These are phyloP conservation scores for Bothriochloa decipiens DNA, from an alignment of 176 grass and related monocot genomes.

Conservation along the genomic window DNA sequence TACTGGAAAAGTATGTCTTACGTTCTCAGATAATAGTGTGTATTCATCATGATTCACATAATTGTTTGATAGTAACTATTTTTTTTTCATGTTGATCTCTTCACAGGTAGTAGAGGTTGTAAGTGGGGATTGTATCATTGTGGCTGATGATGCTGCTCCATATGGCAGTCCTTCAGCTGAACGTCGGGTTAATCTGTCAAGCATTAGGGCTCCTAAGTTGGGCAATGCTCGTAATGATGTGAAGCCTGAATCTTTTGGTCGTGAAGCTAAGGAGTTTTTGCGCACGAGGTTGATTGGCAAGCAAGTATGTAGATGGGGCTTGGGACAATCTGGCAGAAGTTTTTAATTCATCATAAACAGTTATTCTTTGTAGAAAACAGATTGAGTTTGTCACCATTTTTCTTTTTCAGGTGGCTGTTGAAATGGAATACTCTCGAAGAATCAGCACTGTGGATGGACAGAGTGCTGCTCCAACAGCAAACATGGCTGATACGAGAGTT, in stretches of 20 bases:
- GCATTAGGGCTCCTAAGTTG: constrained; percentile 88
- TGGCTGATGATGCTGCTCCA: constrained; percentile 82
- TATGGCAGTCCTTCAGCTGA: constrained; percentile 83
- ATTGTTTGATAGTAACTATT: constrained; percentile 20
- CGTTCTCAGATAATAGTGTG: constrained; percentile 1
- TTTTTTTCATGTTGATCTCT: constrained; percentile 36
- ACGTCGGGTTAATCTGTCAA: constrained; percentile 88
- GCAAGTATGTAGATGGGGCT: constrained; percentile 56
- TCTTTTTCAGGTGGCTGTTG: constrained; percentile 71
- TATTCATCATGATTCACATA: constrained; percentile 19
- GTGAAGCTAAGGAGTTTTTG: constrained; percentile 93
- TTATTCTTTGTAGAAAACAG: background rate
- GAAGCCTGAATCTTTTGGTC: constrained; percentile 69
- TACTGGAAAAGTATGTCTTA: constrained; percentile 71
- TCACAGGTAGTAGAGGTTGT: constrained; percentile 94
- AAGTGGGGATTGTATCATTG: constrained; percentile 93
- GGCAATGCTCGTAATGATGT: constrained; percentile 76
- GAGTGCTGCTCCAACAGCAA: constrained; percentile 45
- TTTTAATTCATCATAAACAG: background rate
- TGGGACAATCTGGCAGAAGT: constrained; percentile 17
- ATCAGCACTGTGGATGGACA: constrained; percentile 68
- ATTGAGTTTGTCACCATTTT: constrained; percentile 3
- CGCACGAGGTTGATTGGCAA: constrained; percentile 86
- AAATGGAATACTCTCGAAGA: constrained; percentile 97
- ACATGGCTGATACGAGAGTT: constrained; percentile 62